Conservation (phyloP, 495 filamentous ascomycete species). For the Venustampulla echinocandica region DNA sequence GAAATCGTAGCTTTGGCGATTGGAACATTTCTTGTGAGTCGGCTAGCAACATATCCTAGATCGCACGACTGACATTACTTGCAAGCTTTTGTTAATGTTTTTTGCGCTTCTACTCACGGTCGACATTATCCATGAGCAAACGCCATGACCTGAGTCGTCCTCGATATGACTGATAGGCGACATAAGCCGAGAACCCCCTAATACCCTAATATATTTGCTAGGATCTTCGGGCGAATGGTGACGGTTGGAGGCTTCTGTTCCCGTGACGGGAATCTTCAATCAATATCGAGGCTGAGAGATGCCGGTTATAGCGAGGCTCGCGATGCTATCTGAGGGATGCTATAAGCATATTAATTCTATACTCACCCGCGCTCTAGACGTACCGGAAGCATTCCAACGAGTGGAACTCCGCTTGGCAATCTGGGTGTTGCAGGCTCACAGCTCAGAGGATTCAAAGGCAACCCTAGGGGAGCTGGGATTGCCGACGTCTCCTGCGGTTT, state of each 20-base stretch:
- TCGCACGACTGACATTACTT: constrained; percentile 5
- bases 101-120: constrained; percentile 24
- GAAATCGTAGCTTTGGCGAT: constrained; percentile 52
- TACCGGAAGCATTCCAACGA: constrained; percentile 7
- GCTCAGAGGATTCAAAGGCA: neutral
- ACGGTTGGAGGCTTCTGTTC: constrained; percentile 5
- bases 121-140: constrained; percentile 22
- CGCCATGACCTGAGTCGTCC: constrained; percentile 3
- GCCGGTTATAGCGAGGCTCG: constrained; percentile 2
- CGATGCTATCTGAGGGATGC: neutral
- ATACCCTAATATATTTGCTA: constrained; percentile 13
- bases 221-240: constrained; percentile 12
- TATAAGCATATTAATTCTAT: neutral
- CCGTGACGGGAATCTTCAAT: constrained; percentile 3
- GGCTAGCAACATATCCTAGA: neutral
- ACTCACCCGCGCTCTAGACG: neutral
- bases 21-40: constrained; percentile 42
- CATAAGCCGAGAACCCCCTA: constrained; percentile 11
- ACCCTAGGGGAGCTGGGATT: neutral
- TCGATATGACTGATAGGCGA: constrained; percentile 10
- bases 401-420: neutral
- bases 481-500: too few relatives aligned
- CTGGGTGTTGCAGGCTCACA: neutral
- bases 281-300: neutral
- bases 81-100: constrained; percentile 21